Base-by-base conservation (phyloP, 805 yeast genomes). In the Debaryomyces castellii region DNA sequence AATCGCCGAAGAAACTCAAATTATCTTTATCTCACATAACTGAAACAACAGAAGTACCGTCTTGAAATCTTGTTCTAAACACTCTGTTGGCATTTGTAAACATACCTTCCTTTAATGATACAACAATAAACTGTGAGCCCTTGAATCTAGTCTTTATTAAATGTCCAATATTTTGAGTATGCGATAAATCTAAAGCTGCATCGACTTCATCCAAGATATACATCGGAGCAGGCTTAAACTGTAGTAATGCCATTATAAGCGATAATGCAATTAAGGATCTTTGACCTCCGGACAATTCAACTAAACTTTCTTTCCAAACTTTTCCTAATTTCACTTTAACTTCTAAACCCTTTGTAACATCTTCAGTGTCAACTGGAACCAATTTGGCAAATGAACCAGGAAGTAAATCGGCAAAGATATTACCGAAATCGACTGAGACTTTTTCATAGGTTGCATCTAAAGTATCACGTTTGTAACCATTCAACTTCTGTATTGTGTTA, bases 221-320 rank as follows among this genome's bases (percentile, higher is more conserved):
- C 96, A 94, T 88, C 6, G 99, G 99, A 1, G 99, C 99, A 4
- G 99, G 99, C 63, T 90, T 89, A 73, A 87, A 92, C 64, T 90
- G 96, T 41, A 94, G 72, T 49, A 94, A 73, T 0, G 98, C 96
- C 82, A 92, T 78, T 55, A 94, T 94, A 55, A 92, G 73, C 3
- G 98, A 88, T 46, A 94, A 71, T 0, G 99, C 99, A 51, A 92
- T 88, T 51, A 95, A 78, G 1, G 98, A 94, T 54, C 98, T 71
- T 65, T 94, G 99, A 16, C 99, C 99, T 46, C 99, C 99, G 5
- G 96, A 88, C 38, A 94, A 74, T 67, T 94, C 99, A 9, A 90
- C 95, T 49, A 94, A 76, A 58, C 96, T 87, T 55, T 91, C 96
- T 61, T 92, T 94, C 99, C 99, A 94, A 4, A 92, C 89, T 38